Conservation (phyloP, 83 land plant species). For the Picea abies region DNA sequence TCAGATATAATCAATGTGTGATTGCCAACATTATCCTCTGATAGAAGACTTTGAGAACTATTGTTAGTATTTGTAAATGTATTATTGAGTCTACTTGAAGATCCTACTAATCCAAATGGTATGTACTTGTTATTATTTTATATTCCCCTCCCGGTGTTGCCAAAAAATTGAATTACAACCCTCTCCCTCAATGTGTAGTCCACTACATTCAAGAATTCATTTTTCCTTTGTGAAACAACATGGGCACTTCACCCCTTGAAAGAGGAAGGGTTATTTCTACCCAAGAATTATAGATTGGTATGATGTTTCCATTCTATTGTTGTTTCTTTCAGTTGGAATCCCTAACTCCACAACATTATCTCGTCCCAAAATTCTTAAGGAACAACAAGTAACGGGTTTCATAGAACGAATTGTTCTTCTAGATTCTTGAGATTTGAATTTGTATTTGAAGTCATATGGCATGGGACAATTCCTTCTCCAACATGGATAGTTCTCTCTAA, state of each 20-base stretch:
- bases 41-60: background rate
- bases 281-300: background rate
- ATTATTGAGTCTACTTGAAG: background rate
- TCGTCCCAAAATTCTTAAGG: background rate
- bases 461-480: background rate
- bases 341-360: background rate
- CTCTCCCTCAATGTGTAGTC: conserved; percentile 8
- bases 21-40: background rate
- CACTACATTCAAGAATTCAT: background rate
- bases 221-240: background rate
- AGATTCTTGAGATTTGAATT: background rate
- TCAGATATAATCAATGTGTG: background rate
- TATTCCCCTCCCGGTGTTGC: background rate
- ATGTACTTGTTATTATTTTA: background rate
- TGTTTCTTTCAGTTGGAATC: conserved; percentile 3
- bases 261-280: background rate
- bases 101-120: background rate
- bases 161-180: background rate
- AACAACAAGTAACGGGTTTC: background rate
- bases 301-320: background rate
- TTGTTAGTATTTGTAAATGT: background rate
- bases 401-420: background rate
- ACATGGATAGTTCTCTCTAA: background rate
- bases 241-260: background rate
- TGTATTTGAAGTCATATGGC: background rate